Base-by-base conservation (phyloP, 441 rosid genomes). In the Corymbia citriodora region DNA sequence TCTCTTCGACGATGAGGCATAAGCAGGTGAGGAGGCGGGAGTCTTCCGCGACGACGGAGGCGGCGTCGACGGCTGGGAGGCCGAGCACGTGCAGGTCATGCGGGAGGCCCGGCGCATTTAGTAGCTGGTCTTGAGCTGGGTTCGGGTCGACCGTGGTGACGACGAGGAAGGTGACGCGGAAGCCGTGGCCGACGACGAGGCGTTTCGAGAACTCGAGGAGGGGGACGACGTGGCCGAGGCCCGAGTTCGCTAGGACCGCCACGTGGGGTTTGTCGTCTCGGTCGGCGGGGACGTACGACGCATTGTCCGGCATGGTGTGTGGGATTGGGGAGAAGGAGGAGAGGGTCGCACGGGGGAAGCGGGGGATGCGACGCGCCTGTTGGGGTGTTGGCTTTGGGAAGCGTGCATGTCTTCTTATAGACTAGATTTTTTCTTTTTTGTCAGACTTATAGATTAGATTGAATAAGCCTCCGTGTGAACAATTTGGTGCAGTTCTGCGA, bases 191-290 rank as follows among this genome's bases (percentile, higher is more conserved):
- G 54, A 40, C 15, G 25, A 88, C 90, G 1, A 92, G 90, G 16
- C 90, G 92, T 36, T 92, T 91, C 36, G 92, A 87, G 86, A 92
- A 79, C 89, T 91, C 92, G 23, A 92, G 86, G 50, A 90, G 89
- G 15, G 91, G 93, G 88, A 88, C 59, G 88, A 90, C 33, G 33
- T 92, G 93, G 55, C 93, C 93, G n/a, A 92, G 48, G n/a, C 92
- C 92, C 23, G 93, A 72, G 90, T 88, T 90, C 50, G 89, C 48
- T 31, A 91, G 23, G 40, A 92, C 90, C 9, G 91, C 92, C 48
- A 90, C 92, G 19, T 89, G 86, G 15, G 90, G 88, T 15, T 59
- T 74, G n/a, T 87, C 18, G 27, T 23, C 23, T 88, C 48, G 89
- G 11, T 52, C 9, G n/a, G 55, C 65, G 13, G 45, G 45, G 45